Conservation (phyloP, 2,329 filamentous ascomycete genomes). For the Xylaria arbuscula region DNA sequence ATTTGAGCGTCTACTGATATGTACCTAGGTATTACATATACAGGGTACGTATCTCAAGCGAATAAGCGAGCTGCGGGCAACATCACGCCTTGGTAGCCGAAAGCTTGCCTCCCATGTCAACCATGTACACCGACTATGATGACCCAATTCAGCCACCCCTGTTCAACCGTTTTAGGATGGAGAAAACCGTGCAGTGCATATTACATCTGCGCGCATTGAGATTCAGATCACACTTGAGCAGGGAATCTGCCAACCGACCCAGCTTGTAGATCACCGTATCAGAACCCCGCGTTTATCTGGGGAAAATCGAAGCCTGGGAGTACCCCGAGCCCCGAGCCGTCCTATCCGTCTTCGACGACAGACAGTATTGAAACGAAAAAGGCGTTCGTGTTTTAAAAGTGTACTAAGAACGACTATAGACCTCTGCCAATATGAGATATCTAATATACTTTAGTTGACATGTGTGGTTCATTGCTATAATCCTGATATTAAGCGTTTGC, state of each 20-base stretch:
- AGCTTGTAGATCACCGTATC: slow-evolving; percentile 3
- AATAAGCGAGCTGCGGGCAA: slow-evolving; percentile 15
- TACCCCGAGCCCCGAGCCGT: not conserved
- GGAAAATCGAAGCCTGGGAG: not conserved
- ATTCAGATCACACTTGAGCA: slow-evolving; percentile 23
- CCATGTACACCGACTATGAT: too few species aligned
- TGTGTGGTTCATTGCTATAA: not conserved
- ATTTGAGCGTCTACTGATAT: too few species aligned
- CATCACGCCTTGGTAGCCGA: not conserved
- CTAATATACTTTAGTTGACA: not conserved
- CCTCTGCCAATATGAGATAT: not conserved
- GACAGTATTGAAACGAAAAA: not conserved
- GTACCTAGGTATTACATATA: not conserved
- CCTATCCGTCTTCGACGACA: slow-evolving; percentile 14
- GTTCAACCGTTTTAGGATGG: not conserved
- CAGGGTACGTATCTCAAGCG: too few species aligned
- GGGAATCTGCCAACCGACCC: not conserved
- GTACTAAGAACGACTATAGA: not conserved
- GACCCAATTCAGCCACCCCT: slow-evolving; percentile 10
- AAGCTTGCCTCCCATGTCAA: not conserved
- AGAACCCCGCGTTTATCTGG: not conserved
- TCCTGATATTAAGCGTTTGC: not conserved
- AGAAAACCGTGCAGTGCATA: slow-evolving; percentile 16
- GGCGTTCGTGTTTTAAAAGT: slow-evolving; percentile 7
- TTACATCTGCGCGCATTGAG: slow-evolving; percentile 7